Evolutionary conservation across 768 basidiomycete genomes (phyloP), one percentile per base, ranked within the genome.

Genomic region (Daedalea quercina): DNA sequence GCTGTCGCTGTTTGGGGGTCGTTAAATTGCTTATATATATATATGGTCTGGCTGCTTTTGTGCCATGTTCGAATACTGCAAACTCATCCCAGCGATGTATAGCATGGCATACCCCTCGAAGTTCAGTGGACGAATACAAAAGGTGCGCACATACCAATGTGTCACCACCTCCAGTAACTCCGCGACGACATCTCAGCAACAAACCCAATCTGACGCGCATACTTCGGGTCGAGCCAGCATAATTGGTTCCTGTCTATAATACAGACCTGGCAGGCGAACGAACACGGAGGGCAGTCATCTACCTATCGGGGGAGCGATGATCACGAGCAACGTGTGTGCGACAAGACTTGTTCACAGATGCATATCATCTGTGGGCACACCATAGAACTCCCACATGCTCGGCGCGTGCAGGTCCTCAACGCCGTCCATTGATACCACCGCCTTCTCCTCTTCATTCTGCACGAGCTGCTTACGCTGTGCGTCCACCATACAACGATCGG

Each of bases 341-440:
- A 19, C 4, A 40, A 45, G 23, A 6, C 28, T 6, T 11, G 4
- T 9, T 52, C 44, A 23, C 44, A 7, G 35, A 28, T 51, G 56
- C 68, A 69, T 68, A 37, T 65, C 66, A 26, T 73, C 71, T 23
- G 70, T 69, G 33, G 59, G 64, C 17, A 73, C 64, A 12, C 80
- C 79, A 56, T 69, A 77, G 23, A 60, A 68, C 8, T 67, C 65
- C 81, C 80, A 83, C 41, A 79, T 71, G 7, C 58, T 25, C 0
- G 69, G 68, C 7, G 77, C 80, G 17, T 76, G 66, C 26, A 82
- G 63, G 57, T 83, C 82, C 6, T 66, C 61, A 11, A 70, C 75
- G 47, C 77, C 74, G 23, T 69, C 65, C 46, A 70, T 75, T 9
- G 70, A 66, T 2, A 75, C 76, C 24, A 80, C 70, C 13, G 69